Base-by-base conservation (phyloP, 768 basidiomycete genomes). In the Leucocoprinus leucothites region DNA sequence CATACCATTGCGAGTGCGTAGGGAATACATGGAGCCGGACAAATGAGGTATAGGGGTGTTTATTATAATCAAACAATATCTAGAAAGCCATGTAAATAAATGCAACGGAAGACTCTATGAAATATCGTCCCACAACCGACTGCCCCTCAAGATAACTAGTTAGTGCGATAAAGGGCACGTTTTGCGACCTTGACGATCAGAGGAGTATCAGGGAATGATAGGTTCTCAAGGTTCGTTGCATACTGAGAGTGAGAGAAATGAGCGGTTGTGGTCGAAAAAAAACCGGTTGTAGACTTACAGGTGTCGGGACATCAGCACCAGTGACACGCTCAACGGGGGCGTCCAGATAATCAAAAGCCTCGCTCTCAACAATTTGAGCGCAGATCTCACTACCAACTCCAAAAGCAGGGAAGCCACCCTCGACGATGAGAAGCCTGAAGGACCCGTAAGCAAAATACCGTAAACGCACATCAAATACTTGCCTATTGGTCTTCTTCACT, bases 371-470 rank as follows among this genome's bases (percentile, higher is more conserved):
- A 63, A 98, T 93, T 72, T 98, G 95, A 13, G 97, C 97, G 62
- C 91, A 92, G 65, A 99, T 96, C 74, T 99, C 97, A 63, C 94
- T 95, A 61, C 97, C 97, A 53, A 99, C 96, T 76, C 97, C 94
- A 71, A 98, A 98, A 48, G 83, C 87, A 36, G 97, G 97, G 93
- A 97, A 99, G 36, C 97, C 97, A 71, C 96, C 96, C 74, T 99
- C 97, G 48, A 94, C 95, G 55, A 90, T 91, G 51, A 99, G 79
- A 59, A 99, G 82, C 54, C 92, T 94, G 60, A 24, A 57, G 28
- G 35, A 63, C 48, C 45, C 5, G 55, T 53, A 43, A 53, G 25
- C 26, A 44, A 34, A 9, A 22, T n/a, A 50, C 42, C 21, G 21
- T 1, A 1, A 14, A 41, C 8, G 5, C 3, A 26, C 19, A 51